Evolutionary conservation across 306 rosid species (phyloP).

Genomic region (Argentina anserina): DNA sequence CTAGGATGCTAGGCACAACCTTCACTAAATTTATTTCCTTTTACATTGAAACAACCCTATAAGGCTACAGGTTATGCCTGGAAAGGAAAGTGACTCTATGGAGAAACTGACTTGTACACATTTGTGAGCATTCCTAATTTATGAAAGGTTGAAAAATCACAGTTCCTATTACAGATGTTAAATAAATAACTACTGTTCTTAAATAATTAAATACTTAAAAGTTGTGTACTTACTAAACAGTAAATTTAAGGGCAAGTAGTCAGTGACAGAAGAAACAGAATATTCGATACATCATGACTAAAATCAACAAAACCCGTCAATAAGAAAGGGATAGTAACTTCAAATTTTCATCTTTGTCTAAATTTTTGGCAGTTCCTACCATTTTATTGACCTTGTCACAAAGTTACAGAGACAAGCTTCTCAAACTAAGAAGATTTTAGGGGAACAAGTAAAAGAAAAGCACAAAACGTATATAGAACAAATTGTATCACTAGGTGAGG

Average conservation of each 20-base stretch:
- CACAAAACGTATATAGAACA: neutral
- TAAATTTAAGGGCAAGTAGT: neutral
- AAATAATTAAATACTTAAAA: neutral
- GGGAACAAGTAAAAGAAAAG: neutral
- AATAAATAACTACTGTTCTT: neutral
- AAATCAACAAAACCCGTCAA: neutral
- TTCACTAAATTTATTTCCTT: neutral
- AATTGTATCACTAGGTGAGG: slow-evolving; percentile 55
- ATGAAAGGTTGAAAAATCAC: neutral
- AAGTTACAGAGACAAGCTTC: neutral
- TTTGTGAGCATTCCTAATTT: neutral
- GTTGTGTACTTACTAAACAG: neutral
- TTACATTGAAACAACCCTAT: neutral
- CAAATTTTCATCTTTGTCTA: neutral
- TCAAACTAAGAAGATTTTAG: neutral
- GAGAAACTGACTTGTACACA: neutral
- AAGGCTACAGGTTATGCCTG: neutral
- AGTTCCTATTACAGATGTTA: neutral
- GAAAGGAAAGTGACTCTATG: neutral
- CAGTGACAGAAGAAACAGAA: neutral
- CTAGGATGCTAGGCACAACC: neutral
- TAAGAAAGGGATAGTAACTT: neutral
- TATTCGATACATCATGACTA: neutral
- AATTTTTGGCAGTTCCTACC: neutral
- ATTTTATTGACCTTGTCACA: neutral